These are phyloP conservation scores for Escovopsis sp. DNA, from an alignment of 2,329 filamentous ascomycete genomes.

Conservation along the genomic window DNA sequence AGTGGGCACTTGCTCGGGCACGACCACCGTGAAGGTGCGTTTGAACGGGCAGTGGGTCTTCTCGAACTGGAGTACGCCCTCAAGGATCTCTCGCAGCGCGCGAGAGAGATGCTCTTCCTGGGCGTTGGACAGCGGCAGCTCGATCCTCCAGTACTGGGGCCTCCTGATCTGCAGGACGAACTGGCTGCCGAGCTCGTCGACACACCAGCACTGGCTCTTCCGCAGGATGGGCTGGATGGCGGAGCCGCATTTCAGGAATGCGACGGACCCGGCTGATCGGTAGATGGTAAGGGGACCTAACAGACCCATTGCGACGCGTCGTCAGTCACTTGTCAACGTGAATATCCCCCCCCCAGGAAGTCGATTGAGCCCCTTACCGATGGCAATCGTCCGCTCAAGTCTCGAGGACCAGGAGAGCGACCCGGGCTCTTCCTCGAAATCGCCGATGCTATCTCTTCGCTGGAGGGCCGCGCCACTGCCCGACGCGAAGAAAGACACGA, in stretches of 20 bases:
- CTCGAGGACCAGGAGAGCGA: conserved; percentile 58
- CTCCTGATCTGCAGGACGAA: conserved; percentile 78
- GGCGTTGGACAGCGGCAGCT: conserved; percentile 49
- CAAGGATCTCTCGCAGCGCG: conserved; percentile 53
- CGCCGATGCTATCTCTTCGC: conserved; percentile 9
- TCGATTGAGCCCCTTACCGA: conserved; percentile 35
- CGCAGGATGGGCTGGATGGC: conserved; percentile 77
- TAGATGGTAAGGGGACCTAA: conserved; percentile 70
- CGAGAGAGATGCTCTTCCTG: conserved; percentile 39
- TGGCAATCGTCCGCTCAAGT: conserved; percentile 68
- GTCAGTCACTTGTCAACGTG: background rate
- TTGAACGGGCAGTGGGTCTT: conserved; percentile 78
- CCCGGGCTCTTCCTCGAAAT: conserved; percentile 31
- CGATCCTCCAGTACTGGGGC: conserved; percentile 81
- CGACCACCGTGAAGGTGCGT: conserved; percentile 56
- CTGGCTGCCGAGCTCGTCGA: conserved; percentile 62
- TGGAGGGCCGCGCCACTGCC: conserved; percentile 11
- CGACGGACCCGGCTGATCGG: conserved; percentile 69
- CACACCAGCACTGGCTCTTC: conserved; percentile 86
- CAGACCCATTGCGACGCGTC: no score
- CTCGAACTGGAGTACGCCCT: conserved; percentile 67
- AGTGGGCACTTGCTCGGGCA: conserved; percentile 53
- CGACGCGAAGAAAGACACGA: conserved; percentile 36
- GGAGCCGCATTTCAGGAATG: conserved; percentile 73
- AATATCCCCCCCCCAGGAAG: background rate